Evolutionary conservation across 805 yeast genomes (phyloP).

Genomic region (Sungouiozyma intestinalis): DNA sequence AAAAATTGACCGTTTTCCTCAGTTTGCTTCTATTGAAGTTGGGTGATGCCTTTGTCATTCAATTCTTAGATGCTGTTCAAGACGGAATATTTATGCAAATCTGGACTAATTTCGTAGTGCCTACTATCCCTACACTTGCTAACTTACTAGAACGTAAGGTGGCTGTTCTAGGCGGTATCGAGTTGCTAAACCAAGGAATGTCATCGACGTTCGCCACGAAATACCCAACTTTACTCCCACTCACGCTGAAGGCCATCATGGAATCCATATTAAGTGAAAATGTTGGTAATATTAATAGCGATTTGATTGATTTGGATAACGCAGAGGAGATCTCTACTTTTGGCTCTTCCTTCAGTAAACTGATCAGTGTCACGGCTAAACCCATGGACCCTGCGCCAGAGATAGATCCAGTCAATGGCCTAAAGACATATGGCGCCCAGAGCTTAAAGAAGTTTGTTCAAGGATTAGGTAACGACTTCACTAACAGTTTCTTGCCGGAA

Average conservation of each 20-base stretch:
- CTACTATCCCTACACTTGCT: conserved; percentile 36
- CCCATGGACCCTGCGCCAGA: conserved; percentile 63
- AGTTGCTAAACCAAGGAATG: conserved; percentile 29
- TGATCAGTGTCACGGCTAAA: conserved; percentile 50
- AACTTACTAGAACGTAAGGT: conserved; percentile 48
- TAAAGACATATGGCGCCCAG: conserved; percentile 14
- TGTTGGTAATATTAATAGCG: conserved; percentile 29
- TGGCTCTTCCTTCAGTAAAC: conserved; percentile 75
- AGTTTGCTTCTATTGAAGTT: conserved; percentile 40
- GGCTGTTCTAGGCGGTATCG: conserved; percentile 40
- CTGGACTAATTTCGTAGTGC: conserved; percentile 31
- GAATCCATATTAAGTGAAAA: conserved; percentile 31
- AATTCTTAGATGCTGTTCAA: conserved; percentile 67
- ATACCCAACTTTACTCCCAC: conserved; percentile 33
- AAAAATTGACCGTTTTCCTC: conserved; percentile 57
- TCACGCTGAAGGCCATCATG: conserved; percentile 36
- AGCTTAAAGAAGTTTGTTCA: conserved; percentile 17
- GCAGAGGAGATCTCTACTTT: conserved; percentile 68
- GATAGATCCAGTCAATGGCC: conserved; percentile 28
- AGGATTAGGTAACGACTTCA: conserved; percentile 10
- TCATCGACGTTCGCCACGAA: conserved; percentile 29
- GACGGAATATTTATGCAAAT: conserved; percentile 42
- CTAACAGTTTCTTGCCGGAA: conserved; percentile 18
- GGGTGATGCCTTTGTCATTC: conserved; percentile 43
- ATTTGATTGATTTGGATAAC: conserved; percentile 35